Base-by-base conservation (phyloP, 2,329 filamentous ascomycete species). In the Hysterium pulicare region DNA sequence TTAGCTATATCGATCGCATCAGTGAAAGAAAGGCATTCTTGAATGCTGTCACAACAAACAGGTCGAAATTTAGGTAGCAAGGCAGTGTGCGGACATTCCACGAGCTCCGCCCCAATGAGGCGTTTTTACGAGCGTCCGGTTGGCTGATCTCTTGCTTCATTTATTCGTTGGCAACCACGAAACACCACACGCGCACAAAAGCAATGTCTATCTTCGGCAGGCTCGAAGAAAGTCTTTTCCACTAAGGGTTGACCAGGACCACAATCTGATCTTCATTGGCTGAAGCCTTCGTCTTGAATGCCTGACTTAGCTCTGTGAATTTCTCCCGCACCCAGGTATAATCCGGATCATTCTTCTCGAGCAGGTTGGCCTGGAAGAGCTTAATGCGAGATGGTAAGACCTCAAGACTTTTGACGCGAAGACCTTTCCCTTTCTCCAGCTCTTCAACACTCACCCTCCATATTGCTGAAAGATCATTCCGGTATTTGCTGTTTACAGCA, bases 401-500 rank as follows among this genome's bases (percentile, higher is more conserved):
- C 21, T 36, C 44, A 36, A 65, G 40, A 20, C 43, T 41, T 20
- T 21, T 32, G 21, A 23, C 37, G 22, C 21, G 15, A 13, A 35
- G 23, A 26, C 15, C 21, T 21, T 19, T 33, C 20, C 17, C 13
- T 34, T 30, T n/a, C 13, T 45, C 42, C 9, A 35, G 44, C 32
- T 53, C 51, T 17, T 40, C 40, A 2, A 69, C 59, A 38, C 46
- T 37, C 40, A 71, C 62, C 38, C 58, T 63, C 65, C 68, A 71
- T 13, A 68, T 45, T 16, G 62, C 68, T 13, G 67, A 63, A 10
- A 70, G 45, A 53, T 70, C 67, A 57, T 70, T 71, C 39, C 66
- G 49, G 50, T 45, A 70, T 30, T 55, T 49, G 19, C 37, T 40
- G 40, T 58, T 50, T n/a, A 69, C 13, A 3, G 58, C 61, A 56